Evolutionary conservation across 179 eudicot species (phyloP).

Genomic region (Heliamphora pulchella): DNA sequence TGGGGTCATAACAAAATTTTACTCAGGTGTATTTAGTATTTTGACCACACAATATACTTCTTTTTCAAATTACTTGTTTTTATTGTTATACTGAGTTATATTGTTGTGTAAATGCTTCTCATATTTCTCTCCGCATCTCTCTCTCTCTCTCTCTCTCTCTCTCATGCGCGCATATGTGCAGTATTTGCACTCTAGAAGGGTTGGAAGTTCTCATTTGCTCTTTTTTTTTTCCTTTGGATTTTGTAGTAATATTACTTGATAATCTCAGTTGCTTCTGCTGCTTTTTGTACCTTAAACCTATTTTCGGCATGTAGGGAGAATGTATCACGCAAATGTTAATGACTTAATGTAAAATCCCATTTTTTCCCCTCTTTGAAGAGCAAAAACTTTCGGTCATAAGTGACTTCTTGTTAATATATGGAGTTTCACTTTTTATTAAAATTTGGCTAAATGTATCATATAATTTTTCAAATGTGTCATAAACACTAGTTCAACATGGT

Average conservation of each 20-base stretch:
- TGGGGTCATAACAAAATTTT: background rate
- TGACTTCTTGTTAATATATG: background rate
- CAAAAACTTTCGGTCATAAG: background rate
- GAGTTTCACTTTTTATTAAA: background rate
- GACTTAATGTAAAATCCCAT: background rate
- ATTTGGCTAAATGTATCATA: background rate
- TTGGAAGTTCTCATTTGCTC: background rate
- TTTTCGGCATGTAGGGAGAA: constrained; percentile 1
- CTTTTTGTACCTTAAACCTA: background rate
- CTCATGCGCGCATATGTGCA: background rate
- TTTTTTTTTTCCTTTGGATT: background rate
- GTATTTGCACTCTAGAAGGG: background rate
- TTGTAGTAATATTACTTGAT: background rate
- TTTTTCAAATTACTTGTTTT: no score
- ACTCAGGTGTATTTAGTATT: background rate
- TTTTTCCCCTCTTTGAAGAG: background rate
- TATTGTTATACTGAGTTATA: no score
- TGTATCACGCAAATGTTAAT: background rate
- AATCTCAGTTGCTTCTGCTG: background rate
- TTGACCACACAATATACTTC: background rate
- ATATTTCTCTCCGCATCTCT: no score
- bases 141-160: no score
- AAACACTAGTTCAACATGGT: no score
- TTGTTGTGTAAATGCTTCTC: no score
- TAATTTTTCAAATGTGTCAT: no score